Evolutionary conservation across 2,329 filamentous ascomycete species (phyloP).

Genomic region (Sordariomycetes sp.): DNA sequence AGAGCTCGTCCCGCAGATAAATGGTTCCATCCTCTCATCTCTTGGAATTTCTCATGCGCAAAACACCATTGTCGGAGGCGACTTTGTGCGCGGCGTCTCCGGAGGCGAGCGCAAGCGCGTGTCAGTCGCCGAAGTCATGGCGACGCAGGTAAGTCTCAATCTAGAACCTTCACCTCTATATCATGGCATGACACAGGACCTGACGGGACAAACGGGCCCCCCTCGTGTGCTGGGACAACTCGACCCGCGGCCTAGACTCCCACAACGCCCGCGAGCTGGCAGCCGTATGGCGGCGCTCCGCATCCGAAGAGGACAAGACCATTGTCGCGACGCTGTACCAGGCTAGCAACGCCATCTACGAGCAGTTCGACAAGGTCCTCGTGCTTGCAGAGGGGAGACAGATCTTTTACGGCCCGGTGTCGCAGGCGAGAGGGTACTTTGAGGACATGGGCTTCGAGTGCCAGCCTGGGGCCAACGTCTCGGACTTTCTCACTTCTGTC

Average conservation of each 20-base stretch:
- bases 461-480: constrained; percentile 46
- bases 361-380: constrained; percentile 57
- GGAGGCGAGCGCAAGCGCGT: constrained; percentile 59
- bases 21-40: constrained; percentile 41
- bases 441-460: constrained; percentile 51
- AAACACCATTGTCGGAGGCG: constrained; percentile 55
- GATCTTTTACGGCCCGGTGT: constrained; percentile 48
- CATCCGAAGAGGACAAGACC: constrained; percentile 10
- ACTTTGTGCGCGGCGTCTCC: constrained; percentile 51
- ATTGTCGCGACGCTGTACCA: constrained; percentile 56
- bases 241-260: constrained; percentile 46
- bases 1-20: constrained; percentile 29
- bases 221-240: constrained; percentile 56
- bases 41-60: constrained; percentile 45
- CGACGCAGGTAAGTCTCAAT: constrained; percentile 10
- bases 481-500: constrained; percentile 52
- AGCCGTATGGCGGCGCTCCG: constrained; percentile 22
- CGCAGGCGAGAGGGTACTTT: constrained; percentile 50
- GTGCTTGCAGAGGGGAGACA: constrained; percentile 53
- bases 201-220: constrained; percentile 28
- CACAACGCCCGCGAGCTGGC: constrained; percentile 22
- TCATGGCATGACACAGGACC: too few species aligned
- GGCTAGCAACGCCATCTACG: constrained; percentile 56
- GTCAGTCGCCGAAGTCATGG: constrained; percentile 51
- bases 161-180: too few species aligned